Base-by-base conservation (phyloP, 176 grass and related monocot species). In the Raddia distichophylla region DNA sequence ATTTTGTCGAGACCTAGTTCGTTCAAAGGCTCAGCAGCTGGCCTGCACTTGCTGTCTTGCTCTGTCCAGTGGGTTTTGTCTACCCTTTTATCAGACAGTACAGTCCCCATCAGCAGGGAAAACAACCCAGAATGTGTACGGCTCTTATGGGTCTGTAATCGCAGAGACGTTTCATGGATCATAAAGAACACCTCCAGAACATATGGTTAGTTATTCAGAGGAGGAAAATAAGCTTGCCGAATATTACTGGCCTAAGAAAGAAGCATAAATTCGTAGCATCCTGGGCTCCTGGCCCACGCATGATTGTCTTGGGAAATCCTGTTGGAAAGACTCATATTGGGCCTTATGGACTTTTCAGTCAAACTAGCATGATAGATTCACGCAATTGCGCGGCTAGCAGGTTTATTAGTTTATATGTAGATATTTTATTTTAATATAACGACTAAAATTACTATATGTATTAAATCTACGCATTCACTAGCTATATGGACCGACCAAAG, bases 1-100 rank as follows among this genome's bases (percentile, higher is more conserved):
- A 58, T 67, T 80, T 86, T 86, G 84, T 86, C 84, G 48, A 61
- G 12, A 61, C 8, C 44, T 65, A 11, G 48, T 7, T 46, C 5
- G 76, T 72, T 35, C 58, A 85, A 85, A 55, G 56, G 8, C 19
- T 61, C 57, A 78, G 65, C 75, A 43, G 37, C 43, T 47, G 17
- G 18, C 49, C 59, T 60, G 65, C 74, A 27, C 47, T 12, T 54
- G 65, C 11, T 51, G 76, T 65, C 47, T 12, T 54, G 65, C 11
- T 51, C 84, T 65, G 58, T 62, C 60, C 59, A 60, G 34, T 46
- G 6, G 32, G 11, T 15, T 50, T 55, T 47, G 76, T 72, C 84
- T 22, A 52, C 32, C 40, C 83, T 52, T 51, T 14, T 71, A 8
- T 50, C 12, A 4, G 37, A 40, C 37, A 5, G 37, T 40, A 40